These are phyloP conservation scores for Hymenoscyphus occultus DNA, from an alignment of 2,329 filamentous ascomycete species.

Conservation along the genomic window DNA sequence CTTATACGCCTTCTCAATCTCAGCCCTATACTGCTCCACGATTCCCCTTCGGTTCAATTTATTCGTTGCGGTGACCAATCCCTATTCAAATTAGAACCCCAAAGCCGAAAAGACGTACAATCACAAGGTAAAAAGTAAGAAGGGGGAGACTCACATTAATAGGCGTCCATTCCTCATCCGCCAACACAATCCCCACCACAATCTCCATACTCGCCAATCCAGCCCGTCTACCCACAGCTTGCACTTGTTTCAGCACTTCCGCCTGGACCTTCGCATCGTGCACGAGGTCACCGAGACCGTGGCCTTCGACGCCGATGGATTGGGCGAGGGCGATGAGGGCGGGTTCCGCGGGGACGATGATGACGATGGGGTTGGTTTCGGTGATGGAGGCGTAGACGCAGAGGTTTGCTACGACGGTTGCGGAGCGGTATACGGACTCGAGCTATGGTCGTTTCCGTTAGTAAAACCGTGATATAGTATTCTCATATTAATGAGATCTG, in stretches of 20 bases:
- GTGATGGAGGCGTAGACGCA: conserved; percentile 78
- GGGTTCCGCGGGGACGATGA: conserved; percentile 68
- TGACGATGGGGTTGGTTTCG: conserved; percentile 73
- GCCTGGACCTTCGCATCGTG: conserved; percentile 60
- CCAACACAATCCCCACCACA: conserved; percentile 70
- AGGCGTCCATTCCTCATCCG: conserved; percentile 84
- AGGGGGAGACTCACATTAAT: conserved; percentile 61
- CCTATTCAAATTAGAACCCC: conserved; percentile 39
- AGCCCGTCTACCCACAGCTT: conserved; percentile 59
- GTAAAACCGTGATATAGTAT: too few species aligned
- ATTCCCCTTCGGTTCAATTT: conserved; percentile 69
- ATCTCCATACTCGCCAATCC: conserved; percentile 69
- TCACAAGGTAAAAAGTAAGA: too few species aligned
- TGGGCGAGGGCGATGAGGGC: conserved; percentile 56
- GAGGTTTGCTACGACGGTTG: conserved; percentile 73
- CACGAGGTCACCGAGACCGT: conserved; percentile 54
- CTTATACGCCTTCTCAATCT: conserved; percentile 57
- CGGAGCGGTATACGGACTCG: conserved; percentile 82
- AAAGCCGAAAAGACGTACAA: not conserved
- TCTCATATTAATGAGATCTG: too few species aligned
- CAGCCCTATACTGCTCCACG: conserved; percentile 54
- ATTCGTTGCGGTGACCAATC: conserved; percentile 63
- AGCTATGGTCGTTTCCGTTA: conserved; percentile 44
- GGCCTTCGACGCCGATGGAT: conserved; percentile 57
- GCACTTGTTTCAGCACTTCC: conserved; percentile 64